Base-by-base conservation (phyloP, 2,329 filamentous ascomycete species). In the Trichophaea hybrida region DNA sequence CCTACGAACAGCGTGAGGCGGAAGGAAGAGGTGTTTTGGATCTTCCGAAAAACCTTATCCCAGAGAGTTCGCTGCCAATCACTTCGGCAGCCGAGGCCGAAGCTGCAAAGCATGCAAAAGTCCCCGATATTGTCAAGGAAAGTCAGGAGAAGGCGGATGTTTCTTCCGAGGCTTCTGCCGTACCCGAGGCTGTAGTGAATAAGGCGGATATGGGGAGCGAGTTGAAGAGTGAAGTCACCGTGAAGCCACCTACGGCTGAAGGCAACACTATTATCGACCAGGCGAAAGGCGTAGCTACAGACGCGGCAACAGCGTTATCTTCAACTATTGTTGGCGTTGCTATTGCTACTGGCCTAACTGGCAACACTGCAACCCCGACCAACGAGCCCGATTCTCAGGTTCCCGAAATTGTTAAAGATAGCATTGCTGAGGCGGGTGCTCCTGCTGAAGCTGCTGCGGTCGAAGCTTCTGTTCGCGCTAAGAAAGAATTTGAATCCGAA, bases 151-250 rank as follows among this genome's bases (percentile, higher is more conserved):
- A 72, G 69, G 83, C 84, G 24, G 72, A 80, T 55, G 75, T 76
- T 50, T 74, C 76, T 4, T 80, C 84, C 10, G 85, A 88, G 70
- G 84, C 85, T 12, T 82, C 82, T 66, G 83, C 78, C 34, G 75
- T 81, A 61, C 73, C 80, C 15, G 76, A 78, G 40, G 84, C 85
- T 69, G 83, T 89, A 12, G 72, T 76, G 65, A 84, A 86, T 69
- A 89, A 89, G 78, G 79, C 78, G 59, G 75, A 77, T 59, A 76
- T 88, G 2, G 85, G 89, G 75, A 74, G 80, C 50, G 84, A 88
- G 73, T 76, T 88, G 55, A 78, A 84, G 71, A 74, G 77, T 10
- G 84, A 82, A 72, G 80, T 88, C 12, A 76, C 80, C 34, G 76
- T 80, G 69, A 79, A 77, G 24, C 55, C 59, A 6, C 8, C 38